A percentile compares a stretch with the other conserved stretches of the same genome.
These are phyloP conservation scores for Metrosideros polymorpha DNA, from an alignment of 441 rosid species.

Conservation along the genomic window DNA sequence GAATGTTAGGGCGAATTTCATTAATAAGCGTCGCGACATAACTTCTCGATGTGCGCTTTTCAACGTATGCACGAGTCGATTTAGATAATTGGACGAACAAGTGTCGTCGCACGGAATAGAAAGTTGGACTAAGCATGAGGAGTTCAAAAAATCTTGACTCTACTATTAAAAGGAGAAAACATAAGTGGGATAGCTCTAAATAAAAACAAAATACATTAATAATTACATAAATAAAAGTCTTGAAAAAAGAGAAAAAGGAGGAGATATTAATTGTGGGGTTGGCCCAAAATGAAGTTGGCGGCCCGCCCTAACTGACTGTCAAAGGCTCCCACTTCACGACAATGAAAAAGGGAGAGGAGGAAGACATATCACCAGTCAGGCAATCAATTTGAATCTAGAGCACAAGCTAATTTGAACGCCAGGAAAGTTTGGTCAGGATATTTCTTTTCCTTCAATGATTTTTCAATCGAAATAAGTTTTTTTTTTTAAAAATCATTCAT, in stretches of 20 bases:
- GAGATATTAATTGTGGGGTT: not conserved
- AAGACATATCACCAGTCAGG: not conserved
- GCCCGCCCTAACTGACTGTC: not conserved
- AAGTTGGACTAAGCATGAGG: not conserved
- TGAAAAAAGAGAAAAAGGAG: not conserved
- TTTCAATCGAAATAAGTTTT: not conserved
- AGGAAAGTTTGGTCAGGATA: not conserved
- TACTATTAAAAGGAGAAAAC: not conserved
- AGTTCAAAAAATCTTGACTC: too few species aligned
- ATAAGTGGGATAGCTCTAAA: not conserved
- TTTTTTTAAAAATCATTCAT: accelerated
- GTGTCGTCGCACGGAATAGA: not conserved
- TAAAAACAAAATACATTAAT: not conserved
- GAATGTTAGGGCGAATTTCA: not conserved
- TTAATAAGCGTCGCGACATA: accelerated
- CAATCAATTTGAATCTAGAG: not conserved
- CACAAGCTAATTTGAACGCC: not conserved
- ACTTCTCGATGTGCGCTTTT: not conserved
- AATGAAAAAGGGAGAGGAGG: not conserved
- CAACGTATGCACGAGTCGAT: accelerated
- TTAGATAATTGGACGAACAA: not conserved
- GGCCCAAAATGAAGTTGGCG: not conserved
- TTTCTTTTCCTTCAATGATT: not conserved
- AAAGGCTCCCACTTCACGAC: not conserved
- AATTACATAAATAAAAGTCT: not conserved